These are phyloP conservation scores for Mycena amicta DNA, from an alignment of 768 basidiomycete genomes.

Conservation along the genomic window DNA sequence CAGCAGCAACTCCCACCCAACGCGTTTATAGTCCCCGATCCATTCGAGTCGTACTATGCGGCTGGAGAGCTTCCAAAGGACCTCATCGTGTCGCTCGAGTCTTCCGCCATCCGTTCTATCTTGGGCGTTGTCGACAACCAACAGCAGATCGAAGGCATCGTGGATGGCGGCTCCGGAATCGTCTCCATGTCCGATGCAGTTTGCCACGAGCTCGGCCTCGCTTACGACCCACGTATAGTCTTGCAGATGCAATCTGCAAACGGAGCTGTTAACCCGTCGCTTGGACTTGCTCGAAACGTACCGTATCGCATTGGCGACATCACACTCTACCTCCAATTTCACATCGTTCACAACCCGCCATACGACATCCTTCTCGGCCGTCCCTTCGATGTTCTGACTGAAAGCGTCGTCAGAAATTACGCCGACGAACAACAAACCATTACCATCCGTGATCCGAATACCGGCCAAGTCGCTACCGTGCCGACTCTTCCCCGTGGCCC, in stretches of 20 bases:
- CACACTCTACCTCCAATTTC: neutral
- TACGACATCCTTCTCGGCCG: slow-evolving; percentile 2
- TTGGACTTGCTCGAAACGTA: slow-evolving; percentile 1
- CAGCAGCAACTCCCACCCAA: neutral
- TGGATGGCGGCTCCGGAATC: slow-evolving; percentile 24
- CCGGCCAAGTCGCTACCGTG: neutral
- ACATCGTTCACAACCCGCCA: neutral
- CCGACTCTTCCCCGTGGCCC: slow-evolving; percentile 5
- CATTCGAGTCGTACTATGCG: neutral
- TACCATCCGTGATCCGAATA: slow-evolving; percentile 11
- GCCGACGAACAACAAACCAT: neutral
- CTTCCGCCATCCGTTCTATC: slow-evolving; percentile 18
- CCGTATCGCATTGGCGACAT: neutral
- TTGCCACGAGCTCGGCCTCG: slow-evolving; percentile 4
- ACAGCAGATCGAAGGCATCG: slow-evolving; percentile 13
- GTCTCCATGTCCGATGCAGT: slow-evolving; percentile 25
- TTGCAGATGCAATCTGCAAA: slow-evolving; percentile 1
- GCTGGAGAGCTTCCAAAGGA: neutral
- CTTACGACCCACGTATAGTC: neutral
- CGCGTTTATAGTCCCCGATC: slow-evolving; percentile 1
- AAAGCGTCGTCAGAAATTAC: slow-evolving; percentile 2
- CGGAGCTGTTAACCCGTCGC: neutral
- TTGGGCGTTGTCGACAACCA: slow-evolving; percentile 10
- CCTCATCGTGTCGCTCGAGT: slow-evolving; percentile 6
- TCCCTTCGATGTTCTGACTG: slow-evolving; percentile 5